Base-by-base conservation (phyloP, 116 monocot species). In the Phalaenopsis hybrid region DNA sequence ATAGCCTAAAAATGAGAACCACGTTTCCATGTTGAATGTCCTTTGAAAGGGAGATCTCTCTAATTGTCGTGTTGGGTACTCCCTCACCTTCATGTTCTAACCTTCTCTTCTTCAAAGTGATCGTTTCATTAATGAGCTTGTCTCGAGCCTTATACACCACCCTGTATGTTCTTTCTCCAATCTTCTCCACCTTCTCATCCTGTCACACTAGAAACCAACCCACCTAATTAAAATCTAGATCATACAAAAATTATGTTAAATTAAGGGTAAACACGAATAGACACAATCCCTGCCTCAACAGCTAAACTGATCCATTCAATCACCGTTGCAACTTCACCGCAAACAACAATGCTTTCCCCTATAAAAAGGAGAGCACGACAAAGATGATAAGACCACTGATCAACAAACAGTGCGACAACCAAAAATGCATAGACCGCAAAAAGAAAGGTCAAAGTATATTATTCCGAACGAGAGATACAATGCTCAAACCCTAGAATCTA, bases 31-130 rank as follows among this genome's bases (percentile, higher is more conserved):
- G 96, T 73, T 93, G 90, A 93, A 96, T 96, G 84, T 96, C 96
- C 88, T 96, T 96, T 72, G 93, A 81, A 21, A 96, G 87, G 25
- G 94, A 96, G 78, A 96, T 93, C 88, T 96, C 96, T 63, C 93
- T 84, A 74, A 96, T 92, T 2, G 93, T 93, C 3, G 93, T 96
- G 88, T 92, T 93, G 2, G 93, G 93, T 17, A 96, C 93, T 20
- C 96, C 96, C 83, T 96, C 96, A 68, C 93, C 96, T 75, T 96
- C 92, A 73, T 96, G 93, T 86, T 96, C 96, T 75, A 93, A 83
- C 78, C 93, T 81, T 80, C 93, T 96, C 89, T 93, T 93, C 90
- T 96, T 96, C 76, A 93, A 81, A 70, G 96, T 92, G n/a, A 83
- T 83, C 1, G 78, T 77, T 50, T 77, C 82, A 72, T 96, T 96